A percentile compares a stretch with the other conserved stretches of the same genome.
These are phyloP conservation scores for Sporothrix curviconia DNA, from an alignment of 2,329 filamentous ascomycete species.

Conservation along the genomic window DNA sequence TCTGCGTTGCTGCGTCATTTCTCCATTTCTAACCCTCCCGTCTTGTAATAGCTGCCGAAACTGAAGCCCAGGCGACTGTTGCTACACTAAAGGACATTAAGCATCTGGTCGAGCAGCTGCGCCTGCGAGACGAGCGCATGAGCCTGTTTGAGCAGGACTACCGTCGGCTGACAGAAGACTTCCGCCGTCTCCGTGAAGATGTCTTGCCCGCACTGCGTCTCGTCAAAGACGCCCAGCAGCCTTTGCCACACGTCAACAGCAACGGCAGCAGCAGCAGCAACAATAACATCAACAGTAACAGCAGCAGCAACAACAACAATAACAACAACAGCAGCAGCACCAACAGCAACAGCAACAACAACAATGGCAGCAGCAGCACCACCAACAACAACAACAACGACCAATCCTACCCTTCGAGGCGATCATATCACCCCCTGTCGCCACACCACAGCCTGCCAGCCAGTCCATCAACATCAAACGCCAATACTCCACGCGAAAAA, in stretches of 20 bases:
- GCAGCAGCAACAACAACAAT: constrained; percentile 29
- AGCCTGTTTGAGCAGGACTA: constrained; percentile 76
- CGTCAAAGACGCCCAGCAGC: constrained; percentile 85
- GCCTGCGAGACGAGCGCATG: constrained; percentile 85
- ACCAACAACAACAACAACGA: constrained; percentile 21
- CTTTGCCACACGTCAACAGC: constrained; percentile 56
- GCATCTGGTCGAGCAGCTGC: constrained; percentile 81
- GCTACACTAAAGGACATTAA: constrained; percentile 92
- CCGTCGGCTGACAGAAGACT: constrained; percentile 78
- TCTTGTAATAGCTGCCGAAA: constrained; percentile 68
- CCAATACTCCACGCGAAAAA: constrained; percentile 70
- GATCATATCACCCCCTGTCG: constrained; percentile 17
- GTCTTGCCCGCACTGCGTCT: constrained; percentile 84
- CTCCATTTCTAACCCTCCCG: not conserved
- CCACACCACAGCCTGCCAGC: constrained; percentile 36
- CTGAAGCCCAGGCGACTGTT: constrained; percentile 74
- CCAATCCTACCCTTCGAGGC: constrained; percentile 40
- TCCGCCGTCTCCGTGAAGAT: constrained; percentile 81
- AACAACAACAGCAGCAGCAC: constrained; percentile 20
- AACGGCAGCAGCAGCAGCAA: constrained; percentile 20
- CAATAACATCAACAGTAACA: constrained; percentile 33
- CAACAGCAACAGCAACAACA: constrained; percentile 26
- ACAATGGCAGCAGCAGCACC: constrained; percentile 24
- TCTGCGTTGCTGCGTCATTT: not conserved
- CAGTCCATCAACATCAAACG: constrained; percentile 55